A percentile compares a stretch with the other conserved stretches of the same genome.
phyloP scores from a whole-genome alignment of 2,329 filamentous ascomycete species.

The Epichloe hybrida region DNA sequence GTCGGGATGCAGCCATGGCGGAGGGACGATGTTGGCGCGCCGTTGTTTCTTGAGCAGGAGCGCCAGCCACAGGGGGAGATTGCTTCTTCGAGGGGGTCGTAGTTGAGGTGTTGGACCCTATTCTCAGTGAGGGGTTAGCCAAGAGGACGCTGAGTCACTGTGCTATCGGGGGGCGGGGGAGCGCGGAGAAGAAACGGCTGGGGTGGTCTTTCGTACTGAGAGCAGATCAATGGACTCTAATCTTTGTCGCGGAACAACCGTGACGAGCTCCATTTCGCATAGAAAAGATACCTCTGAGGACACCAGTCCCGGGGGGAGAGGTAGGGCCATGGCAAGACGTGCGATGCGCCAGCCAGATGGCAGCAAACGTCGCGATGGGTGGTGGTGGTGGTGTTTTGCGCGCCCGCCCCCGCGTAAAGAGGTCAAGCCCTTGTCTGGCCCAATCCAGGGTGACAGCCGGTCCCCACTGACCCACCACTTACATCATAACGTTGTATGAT shows the following conservation, averaged over 20 bases:
- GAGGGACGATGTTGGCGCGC: constrained; percentile 83
- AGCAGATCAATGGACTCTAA: constrained; percentile 78
- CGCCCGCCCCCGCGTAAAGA: not conserved
- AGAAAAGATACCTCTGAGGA: constrained; percentile 86
- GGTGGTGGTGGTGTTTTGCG: not conserved
- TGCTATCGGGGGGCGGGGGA: not conserved
- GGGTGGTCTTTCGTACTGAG: constrained; percentile 46
- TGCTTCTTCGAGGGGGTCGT: constrained; percentile 64
- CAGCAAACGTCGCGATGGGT: not conserved
- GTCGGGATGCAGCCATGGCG: constrained; percentile 71
- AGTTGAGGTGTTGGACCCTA: constrained; percentile 69
- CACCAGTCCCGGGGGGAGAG: constrained; percentile 46
- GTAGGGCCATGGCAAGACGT: constrained; percentile 30
- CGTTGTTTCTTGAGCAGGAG: constrained; percentile 88
- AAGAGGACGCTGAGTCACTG: not conserved
- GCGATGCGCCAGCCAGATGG: not conserved
- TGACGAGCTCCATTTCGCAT: constrained; percentile 95
- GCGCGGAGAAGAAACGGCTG: not conserved
- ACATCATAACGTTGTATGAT: no score
- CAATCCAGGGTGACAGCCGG: no score
- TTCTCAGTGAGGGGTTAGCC: not conserved
- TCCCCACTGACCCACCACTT: no score
- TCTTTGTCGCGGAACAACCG: constrained; percentile 78
- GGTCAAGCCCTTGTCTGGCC: not conserved
- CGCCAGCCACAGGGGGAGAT: constrained; percentile 86